phyloP scores from a whole-genome alignment of 176 grass and related monocot genomes.

The maize (Zea mays) region DNA sequence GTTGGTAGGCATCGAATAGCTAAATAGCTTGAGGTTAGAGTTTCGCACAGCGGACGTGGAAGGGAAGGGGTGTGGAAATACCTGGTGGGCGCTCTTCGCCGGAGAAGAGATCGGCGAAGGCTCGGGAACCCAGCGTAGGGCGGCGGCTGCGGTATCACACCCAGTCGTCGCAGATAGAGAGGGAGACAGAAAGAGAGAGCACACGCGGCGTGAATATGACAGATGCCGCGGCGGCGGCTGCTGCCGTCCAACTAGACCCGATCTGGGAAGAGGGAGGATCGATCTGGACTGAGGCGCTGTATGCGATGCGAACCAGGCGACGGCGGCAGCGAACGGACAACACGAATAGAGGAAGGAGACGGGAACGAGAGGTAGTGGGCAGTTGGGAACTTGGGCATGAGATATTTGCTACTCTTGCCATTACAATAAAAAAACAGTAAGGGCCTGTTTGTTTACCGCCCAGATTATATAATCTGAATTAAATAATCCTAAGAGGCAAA shows the following conservation, averaged over 20 bases:
- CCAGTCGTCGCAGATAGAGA: not conserved
- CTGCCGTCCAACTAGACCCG: not conserved
- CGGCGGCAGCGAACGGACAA: not conserved
- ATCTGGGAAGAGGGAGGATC: not conserved
- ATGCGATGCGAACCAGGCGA: too few relatives aligned
- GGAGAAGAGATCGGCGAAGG: not conserved
- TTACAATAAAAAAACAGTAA: too few relatives aligned
- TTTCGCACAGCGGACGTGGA: too few relatives aligned
- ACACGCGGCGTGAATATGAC: too few relatives aligned
- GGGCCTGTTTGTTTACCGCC: too few relatives aligned
- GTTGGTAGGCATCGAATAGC: not conserved
- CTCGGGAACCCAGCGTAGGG: not conserved
- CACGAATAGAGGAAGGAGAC: not conserved
- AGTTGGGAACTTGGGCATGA: too few relatives aligned
- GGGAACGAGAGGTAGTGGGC: not conserved
- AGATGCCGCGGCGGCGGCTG: not conserved
- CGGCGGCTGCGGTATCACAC: not conserved
- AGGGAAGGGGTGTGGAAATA: not conserved
- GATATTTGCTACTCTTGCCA: too few relatives aligned
- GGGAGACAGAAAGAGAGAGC: too few relatives aligned
- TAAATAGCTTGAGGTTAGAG: not conserved
- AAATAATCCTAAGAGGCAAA: too few relatives aligned
- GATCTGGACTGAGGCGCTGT: not conserved
- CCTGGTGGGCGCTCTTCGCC: not conserved
- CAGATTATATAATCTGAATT: too few relatives aligned